phyloP scores from a whole-genome alignment of 257 asterid species.

The Cordia subcordata region DNA sequence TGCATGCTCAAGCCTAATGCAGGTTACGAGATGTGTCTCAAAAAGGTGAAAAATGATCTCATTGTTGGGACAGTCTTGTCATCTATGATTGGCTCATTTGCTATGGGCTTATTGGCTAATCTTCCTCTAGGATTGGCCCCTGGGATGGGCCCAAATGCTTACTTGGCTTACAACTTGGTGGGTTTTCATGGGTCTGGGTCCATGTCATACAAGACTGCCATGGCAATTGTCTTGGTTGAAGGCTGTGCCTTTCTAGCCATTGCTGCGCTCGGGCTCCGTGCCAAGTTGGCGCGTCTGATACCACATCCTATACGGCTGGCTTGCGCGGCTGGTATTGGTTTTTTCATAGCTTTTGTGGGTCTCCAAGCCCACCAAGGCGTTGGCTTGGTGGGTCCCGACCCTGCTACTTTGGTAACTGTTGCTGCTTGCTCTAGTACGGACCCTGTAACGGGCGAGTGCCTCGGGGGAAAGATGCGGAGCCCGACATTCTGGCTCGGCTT shows the following conservation, averaged over 20 bases:
- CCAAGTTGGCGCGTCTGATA: slow-evolving; percentile 53
- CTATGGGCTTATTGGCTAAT: slow-evolving; percentile 72
- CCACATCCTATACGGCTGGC: slow-evolving; percentile 53
- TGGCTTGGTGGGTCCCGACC: slow-evolving; percentile 64
- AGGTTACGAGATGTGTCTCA: slow-evolving; percentile 53
- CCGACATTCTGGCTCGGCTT: slow-evolving; percentile 74
- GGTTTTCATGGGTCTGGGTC: slow-evolving; percentile 72
- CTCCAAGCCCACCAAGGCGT: slow-evolving; percentile 58
- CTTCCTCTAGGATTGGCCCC: slow-evolving; percentile 77
- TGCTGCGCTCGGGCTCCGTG: slow-evolving; percentile 69
- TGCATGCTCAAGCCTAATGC: slow-evolving; percentile 42
- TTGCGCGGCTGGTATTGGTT: slow-evolving; percentile 68
- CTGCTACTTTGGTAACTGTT: slow-evolving; percentile 40
- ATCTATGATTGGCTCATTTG: slow-evolving; percentile 63
- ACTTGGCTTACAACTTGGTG: slow-evolving; percentile 59
- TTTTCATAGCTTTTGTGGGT: slow-evolving; percentile 72
- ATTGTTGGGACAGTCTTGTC: slow-evolving; percentile 60
- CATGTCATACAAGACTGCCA: slow-evolving; percentile 52
- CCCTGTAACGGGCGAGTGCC: slow-evolving; percentile 51
- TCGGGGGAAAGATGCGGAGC: slow-evolving; percentile 60
- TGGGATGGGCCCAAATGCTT: slow-evolving; percentile 77
- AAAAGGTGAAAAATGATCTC: slow-evolving; percentile 51
- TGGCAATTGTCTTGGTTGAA: slow-evolving; percentile 63
- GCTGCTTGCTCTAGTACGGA: slow-evolving; percentile 41
- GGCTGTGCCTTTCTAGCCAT: slow-evolving; percentile 58